These are phyloP conservation scores for Globisporangium camurandrum DNA, from an alignment of 352 stramenopile genomes.

Conservation along the genomic window DNA sequence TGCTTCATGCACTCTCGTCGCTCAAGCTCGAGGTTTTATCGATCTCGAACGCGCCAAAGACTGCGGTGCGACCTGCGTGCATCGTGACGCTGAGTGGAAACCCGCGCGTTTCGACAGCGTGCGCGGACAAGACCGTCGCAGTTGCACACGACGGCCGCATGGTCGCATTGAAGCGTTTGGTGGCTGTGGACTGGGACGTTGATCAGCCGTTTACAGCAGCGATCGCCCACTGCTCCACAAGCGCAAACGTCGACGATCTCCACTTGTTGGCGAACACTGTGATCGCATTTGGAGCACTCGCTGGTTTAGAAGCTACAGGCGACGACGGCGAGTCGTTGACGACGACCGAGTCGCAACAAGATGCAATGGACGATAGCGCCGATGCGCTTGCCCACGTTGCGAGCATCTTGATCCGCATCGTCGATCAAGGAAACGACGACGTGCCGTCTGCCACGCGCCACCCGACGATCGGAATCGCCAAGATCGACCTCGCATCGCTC, in stretches of 20 bases:
- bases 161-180: conserved; percentile 10
- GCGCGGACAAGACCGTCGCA: conserved; percentile 1
- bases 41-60: conserved; percentile 27
- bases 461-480: conserved; percentile 29
- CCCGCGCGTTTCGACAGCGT: conserved; percentile 6
- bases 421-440: conserved; percentile 21
- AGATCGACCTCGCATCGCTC: conserved; percentile 39
- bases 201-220: conserved; percentile 9
- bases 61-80: conserved; percentile 21
- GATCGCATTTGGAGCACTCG: conserved; percentile 17
- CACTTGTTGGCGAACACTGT: conserved; percentile 22
- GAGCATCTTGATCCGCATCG: conserved; percentile 42
- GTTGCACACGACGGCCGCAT: conserved; percentile 22
- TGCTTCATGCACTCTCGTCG: conserved; percentile 32
- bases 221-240: conserved; percentile 12
- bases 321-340: neutral
- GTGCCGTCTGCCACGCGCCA: neutral
- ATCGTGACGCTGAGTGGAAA: conserved; percentile 44
- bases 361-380: conserved; percentile 13
- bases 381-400: conserved; percentile 23
- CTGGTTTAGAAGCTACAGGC: no score
- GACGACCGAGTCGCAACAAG: conserved; percentile 4
- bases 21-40: conserved; percentile 44
- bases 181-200: conserved; percentile 10
- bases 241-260: conserved; percentile 7